Percentiles rank a stretch among this genome's conserved stretches.
Evolutionary conservation across 169 alveolate genomes (phyloP).

Genomic region (Toxoplasma gondii): DNA sequence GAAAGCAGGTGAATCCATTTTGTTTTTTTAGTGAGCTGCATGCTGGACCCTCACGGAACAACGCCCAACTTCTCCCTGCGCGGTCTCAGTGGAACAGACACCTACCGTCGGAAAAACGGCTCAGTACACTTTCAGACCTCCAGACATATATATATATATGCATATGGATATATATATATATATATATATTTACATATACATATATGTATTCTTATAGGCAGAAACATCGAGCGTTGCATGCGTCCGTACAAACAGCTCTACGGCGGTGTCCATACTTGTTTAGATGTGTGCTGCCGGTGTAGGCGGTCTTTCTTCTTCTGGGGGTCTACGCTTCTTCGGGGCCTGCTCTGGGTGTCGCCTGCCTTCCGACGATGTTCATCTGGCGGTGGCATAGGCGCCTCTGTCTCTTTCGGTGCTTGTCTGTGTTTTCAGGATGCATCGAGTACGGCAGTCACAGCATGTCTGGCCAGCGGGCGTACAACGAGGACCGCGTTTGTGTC

Average conservation of each 20-base stretch:
- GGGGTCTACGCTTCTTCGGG: neutral
- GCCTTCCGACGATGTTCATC: neutral
- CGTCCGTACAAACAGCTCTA: neutral
- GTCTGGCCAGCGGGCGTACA: slow-evolving; percentile 53
- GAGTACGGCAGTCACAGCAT: slow-evolving; percentile 54
- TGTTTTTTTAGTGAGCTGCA: too few relatives aligned
- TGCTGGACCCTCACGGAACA: too few relatives aligned
- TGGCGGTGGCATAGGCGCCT: neutral
- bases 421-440: neutral
- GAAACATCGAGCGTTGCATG: neutral
- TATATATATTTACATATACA: too few relatives aligned
- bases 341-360: neutral
- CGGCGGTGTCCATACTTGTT: neutral
- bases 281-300: neutral
- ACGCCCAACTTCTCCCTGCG: too few relatives aligned
- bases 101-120: too few relatives aligned
- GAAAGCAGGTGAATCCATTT: too few relatives aligned
- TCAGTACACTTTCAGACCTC: neutral
- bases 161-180: neutral
- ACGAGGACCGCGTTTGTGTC: slow-evolving; percentile 55
- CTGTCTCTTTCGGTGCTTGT: neutral
- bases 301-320: neutral
- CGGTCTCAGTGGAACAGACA: too few relatives aligned
- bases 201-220: too few relatives aligned
- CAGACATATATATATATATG: neutral